Percentiles rank a stretch among this genome's conserved stretches.
Conservation (phyloP, 192 early-diverging fungal species). For the Neocallimastix lanati region DNA sequence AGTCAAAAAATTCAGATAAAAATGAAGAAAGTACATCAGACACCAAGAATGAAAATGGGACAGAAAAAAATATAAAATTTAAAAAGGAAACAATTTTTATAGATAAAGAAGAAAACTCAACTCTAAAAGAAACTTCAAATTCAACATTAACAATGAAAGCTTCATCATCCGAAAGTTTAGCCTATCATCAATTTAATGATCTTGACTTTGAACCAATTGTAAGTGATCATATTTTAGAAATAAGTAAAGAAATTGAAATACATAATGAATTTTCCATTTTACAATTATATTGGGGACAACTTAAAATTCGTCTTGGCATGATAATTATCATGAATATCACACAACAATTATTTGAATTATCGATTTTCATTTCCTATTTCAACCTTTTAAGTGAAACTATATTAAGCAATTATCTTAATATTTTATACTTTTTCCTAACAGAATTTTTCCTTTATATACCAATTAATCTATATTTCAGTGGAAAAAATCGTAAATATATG, state of each 20-base stretch:
- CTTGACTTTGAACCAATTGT: not conserved
- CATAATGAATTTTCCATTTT: not conserved
- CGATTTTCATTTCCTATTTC: not conserved
- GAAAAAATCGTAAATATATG: not conserved
- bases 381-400: not conserved
- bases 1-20: not conserved
- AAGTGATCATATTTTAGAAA: not conserved
- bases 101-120: no score
- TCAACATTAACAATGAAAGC: not conserved
- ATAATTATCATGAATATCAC: not conserved
- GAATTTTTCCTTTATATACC: not conserved
- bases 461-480: not conserved
- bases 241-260: not conserved
- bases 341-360: not conserved
- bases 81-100: no score
- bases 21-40: no score
- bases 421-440: not conserved
- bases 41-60: no score
- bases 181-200: not conserved
- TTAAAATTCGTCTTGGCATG: not conserved
- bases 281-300: not conserved
- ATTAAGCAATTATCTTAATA: not conserved
- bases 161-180: not conserved
- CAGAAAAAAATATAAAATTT: not conserved
- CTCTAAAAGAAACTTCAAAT: not conserved